phyloP scores from a whole-genome alignment of 225 moss, liverwort and hornwort species.

The Takakia lepidozioides region DNA sequence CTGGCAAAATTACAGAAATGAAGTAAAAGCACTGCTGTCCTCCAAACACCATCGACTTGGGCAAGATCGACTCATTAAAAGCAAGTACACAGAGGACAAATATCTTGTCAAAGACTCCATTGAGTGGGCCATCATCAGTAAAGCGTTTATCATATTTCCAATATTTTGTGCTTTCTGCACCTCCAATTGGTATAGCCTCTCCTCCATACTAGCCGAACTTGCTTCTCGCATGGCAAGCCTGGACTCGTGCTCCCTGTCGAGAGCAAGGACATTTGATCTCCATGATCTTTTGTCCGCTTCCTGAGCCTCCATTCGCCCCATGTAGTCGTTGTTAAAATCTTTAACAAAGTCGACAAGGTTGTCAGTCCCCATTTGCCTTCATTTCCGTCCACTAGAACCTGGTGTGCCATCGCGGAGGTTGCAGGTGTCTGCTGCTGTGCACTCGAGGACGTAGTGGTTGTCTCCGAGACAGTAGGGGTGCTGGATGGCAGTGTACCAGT shows the following conservation, averaged over 20 bases:
- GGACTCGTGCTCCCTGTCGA: not conserved
- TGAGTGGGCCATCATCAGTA: not conserved
- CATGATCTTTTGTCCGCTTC: not conserved
- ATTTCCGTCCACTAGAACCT: not conserved
- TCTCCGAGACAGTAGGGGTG: no score
- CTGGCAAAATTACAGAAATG: no score
- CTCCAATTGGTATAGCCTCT: not conserved
- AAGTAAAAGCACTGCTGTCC: no score
- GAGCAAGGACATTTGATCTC: not conserved
- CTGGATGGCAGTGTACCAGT: not conserved
- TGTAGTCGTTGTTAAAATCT: slow-evolving; percentile 4
- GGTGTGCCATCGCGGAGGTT: not conserved
- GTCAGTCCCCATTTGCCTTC: not conserved
- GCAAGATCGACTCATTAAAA: not conserved
- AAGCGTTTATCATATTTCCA: not conserved
- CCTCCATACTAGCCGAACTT: not conserved
- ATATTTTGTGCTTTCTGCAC: not conserved
- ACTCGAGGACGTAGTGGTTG: not conserved
- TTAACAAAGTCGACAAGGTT: slow-evolving; percentile 3
- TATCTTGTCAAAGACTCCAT: not conserved
- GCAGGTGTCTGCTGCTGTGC: no score
- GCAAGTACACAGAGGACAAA: not conserved
- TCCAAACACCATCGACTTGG: no score
- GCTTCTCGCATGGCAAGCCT: not conserved
- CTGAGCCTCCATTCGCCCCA: not conserved